These are phyloP conservation scores for Cornus suecica DNA, from an alignment of 148 eudicot species.

Conservation along the genomic window DNA sequence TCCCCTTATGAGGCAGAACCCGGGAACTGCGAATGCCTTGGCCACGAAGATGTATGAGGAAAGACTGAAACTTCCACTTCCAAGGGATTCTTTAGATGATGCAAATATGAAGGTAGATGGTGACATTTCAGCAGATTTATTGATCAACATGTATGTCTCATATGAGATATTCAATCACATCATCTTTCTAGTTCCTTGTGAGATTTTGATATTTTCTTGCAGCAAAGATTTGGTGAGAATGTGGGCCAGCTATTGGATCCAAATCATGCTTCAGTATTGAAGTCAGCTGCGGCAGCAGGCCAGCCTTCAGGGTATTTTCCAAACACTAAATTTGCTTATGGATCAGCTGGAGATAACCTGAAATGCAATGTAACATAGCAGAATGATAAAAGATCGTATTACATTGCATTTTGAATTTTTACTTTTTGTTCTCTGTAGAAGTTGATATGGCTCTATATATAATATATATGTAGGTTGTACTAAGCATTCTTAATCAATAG, in stretches of 20 bases:
- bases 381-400: neutral
- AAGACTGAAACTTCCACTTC: slow-evolving; percentile 50
- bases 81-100: slow-evolving; percentile 59
- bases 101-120: slow-evolving; percentile 56
- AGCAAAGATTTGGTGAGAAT: slow-evolving; percentile 67
- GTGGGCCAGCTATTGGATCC: slow-evolving; percentile 57
- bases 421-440: neutral
- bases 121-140: no score
- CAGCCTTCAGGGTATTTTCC: slow-evolving; percentile 53
- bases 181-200: neutral
- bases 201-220: slow-evolving; percentile 26
- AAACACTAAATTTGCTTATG: neutral
- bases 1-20: slow-evolving; percentile 45
- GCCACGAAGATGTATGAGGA: slow-evolving; percentile 70
- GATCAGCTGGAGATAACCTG: neutral
- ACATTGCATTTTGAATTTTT: neutral
- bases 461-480: neutral
- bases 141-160: no score
- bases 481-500: no score
- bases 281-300: slow-evolving; percentile 49
- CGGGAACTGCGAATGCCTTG: slow-evolving; percentile 55
- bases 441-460: neutral
- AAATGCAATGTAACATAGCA: neutral
- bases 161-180: neutral
- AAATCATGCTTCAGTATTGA: slow-evolving; percentile 45